Evolutionary conservation across 768 basidiomycete species (phyloP).

Genomic region (Lentinula raphanica): DNA sequence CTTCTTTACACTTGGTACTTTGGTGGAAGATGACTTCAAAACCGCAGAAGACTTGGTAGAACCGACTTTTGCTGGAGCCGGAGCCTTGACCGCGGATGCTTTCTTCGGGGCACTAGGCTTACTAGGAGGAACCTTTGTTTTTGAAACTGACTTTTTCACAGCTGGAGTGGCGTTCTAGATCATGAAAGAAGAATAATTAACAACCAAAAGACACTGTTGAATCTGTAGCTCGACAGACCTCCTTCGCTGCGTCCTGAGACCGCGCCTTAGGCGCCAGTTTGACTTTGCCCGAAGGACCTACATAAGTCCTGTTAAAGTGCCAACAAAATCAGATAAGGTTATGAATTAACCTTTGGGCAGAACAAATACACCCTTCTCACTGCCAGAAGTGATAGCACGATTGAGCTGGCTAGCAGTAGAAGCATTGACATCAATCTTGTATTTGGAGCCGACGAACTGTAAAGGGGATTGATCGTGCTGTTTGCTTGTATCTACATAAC

Average conservation of each 20-base stretch:
- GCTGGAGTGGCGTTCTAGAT: conserved; percentile 39
- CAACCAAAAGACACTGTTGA: conserved; percentile 2
- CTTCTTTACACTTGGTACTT: conserved; percentile 14
- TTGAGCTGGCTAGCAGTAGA: conserved; percentile 73
- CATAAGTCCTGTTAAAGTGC: conserved; percentile 10
- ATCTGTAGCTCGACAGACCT: conserved; percentile 26
- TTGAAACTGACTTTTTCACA: conserved; percentile 33
- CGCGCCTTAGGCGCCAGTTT: conserved; percentile 68
- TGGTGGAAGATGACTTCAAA: conserved; percentile 12
- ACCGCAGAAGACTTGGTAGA: conserved; percentile 13
- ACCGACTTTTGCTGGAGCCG: conserved; percentile 17
- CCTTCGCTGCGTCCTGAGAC: conserved; percentile 50
- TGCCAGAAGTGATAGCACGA: conserved; percentile 64
- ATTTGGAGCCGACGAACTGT: conserved; percentile 79
- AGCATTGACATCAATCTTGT: conserved; percentile 71
- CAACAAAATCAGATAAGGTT: background rate
- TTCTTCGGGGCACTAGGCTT: conserved; percentile 3
- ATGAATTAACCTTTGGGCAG: conserved; percentile 41
- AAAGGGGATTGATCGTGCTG: conserved; percentile 12
- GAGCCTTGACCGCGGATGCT: background rate
- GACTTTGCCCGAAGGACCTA: conserved; percentile 32
- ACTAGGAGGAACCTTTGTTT: conserved; percentile 3
- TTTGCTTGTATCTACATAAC: conserved; percentile 10
- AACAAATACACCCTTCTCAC: conserved; percentile 42
- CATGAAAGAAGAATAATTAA: background rate